Conservation (phyloP, 2,329 filamentous ascomycete species). For the Paecilomyces niveus region DNA sequence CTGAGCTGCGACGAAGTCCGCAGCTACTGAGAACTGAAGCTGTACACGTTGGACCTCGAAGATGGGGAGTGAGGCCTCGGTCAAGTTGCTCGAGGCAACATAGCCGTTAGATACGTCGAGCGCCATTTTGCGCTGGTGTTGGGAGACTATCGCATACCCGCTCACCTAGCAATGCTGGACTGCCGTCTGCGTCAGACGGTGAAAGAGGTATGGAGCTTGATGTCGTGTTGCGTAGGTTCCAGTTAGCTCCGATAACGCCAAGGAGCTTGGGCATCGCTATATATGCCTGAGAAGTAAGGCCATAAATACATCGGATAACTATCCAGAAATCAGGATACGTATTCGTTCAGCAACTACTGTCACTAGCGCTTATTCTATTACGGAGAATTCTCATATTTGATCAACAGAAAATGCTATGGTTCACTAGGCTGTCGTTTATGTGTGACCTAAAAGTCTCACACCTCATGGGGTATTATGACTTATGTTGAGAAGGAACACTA, state of each 20-base stretch:
- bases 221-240: slow-evolving; percentile 3
- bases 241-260: not conserved
- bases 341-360: too few species aligned
- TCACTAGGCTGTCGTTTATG: too few species aligned
- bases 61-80: slow-evolving; percentile 66
- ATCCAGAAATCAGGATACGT: too few species aligned
- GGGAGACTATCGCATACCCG: slow-evolving; percentile 23
- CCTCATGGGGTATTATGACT: too few species aligned
- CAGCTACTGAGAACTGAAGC: slow-evolving; percentile 87
- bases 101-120: slow-evolving; percentile 67
- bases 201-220: slow-evolving; percentile 14
- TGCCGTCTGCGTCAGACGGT: slow-evolving; percentile 3
- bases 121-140: slow-evolving; percentile 52
- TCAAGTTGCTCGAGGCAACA: slow-evolving; percentile 56
- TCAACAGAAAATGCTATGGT: too few species aligned
- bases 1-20: slow-evolving; percentile 92
- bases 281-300: not conserved
- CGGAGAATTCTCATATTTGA: too few species aligned
- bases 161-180: slow-evolving; percentile 9
- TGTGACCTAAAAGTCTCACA: too few species aligned
- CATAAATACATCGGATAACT: not conserved
- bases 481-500: too few species aligned
- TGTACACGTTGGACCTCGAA: slow-evolving; percentile 91
- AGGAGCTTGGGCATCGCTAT: not conserved
- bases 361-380: too few species aligned